These are phyloP conservation scores for Apiotrichum montevideense DNA, from an alignment of 1,284 basidiomycete genomes.

Conservation along the genomic window DNA sequence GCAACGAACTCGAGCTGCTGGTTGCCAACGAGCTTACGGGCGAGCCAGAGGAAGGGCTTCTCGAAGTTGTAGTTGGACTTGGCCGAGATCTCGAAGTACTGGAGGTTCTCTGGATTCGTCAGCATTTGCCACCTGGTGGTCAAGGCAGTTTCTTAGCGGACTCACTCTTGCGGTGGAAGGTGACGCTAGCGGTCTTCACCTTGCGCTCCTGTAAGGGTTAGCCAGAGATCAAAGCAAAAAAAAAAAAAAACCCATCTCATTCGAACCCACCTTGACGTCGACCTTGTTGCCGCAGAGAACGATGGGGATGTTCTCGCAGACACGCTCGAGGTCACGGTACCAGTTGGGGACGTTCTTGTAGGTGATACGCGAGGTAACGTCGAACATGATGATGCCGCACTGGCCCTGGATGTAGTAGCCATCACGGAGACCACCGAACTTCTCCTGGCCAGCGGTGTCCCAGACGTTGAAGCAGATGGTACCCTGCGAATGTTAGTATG, in stretches of 20 bases:
- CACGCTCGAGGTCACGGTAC: constrained; percentile 99
- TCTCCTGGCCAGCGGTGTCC: constrained; percentile 99
- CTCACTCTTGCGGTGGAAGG: constrained; percentile 97
- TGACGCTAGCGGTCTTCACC: constrained; percentile 97
- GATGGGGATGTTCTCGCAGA: constrained; percentile 99
- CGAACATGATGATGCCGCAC: constrained; percentile 99
- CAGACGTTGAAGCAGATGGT: constrained; percentile 99
- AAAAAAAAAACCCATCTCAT: no score
- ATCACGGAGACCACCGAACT: constrained; percentile 97
- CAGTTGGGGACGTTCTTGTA: constrained; percentile 99
- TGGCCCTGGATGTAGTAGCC: constrained; percentile 99
- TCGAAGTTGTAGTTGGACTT: constrained; percentile 99
- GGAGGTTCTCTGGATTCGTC: constrained; percentile 67
- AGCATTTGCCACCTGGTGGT: no score
- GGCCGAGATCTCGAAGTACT: constrained; percentile 99
- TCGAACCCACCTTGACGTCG: constrained; percentile 66
- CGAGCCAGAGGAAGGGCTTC: constrained; percentile 99
- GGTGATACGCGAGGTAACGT: constrained; percentile 98
- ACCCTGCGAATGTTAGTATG: constrained; percentile 49
- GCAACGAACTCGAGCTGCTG: constrained; percentile 88
- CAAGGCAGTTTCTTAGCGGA: no score
- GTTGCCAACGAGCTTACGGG: constrained; percentile 95
- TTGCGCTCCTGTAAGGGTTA: constrained; percentile 69
- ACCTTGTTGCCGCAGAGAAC: constrained; percentile 99
- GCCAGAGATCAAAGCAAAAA: no score